Base-by-base conservation (phyloP, 2,329 filamentous ascomycete genomes). In the Exutisphaerella laricina region DNA sequence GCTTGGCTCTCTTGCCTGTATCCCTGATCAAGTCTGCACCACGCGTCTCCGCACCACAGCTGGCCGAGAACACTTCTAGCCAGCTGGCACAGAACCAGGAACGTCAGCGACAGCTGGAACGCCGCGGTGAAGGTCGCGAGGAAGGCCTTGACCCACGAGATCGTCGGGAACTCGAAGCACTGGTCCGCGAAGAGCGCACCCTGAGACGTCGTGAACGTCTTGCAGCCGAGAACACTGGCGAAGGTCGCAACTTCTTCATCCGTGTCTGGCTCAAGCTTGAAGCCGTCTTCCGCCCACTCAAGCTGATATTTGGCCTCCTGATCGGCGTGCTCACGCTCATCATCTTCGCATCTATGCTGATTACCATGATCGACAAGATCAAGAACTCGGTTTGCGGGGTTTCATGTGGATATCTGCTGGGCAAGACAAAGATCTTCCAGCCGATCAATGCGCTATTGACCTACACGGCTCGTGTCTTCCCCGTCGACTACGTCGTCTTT, bases 321-420 rank as follows among this genome's bases (percentile, higher is more conserved):
- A 70, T 97, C 2, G 74, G 96, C 22, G 53, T 88, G 1, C 63
- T 95, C 16, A 75, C 86, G 0, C 66, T 95, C 10, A 54, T 94
- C 30, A 76, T 94, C 54, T 94, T 88, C 77, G 77, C 84, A 6
- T 94, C 87, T 9, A 97, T 98, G 88, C 77, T 97, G 55, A 85
- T 97, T 61, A 97, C 90, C 0, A 85, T 82, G 54, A 88, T 97
- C 59, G 92, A 98, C 76, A 97, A 97, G 70, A 87, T 88, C 25
- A 89, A 85, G 65, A 96, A 97, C 70, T 96, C 89, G 3, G 71
- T 94, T 50, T 98, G 92, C 77, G 90, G 92, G 64, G 73, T 81
- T 46, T 82, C 80, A 56, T 98, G 92, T 62, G 92, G 92, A 49
- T 98, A 96, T 67, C 85, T 97, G 37, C 75, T 98, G 4, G 88